A percentile compares a stretch with the other conserved stretches of the same genome.
Conservation (phyloP, 2,329 filamentous ascomycete species). For the Chaetomium globosum region DNA sequence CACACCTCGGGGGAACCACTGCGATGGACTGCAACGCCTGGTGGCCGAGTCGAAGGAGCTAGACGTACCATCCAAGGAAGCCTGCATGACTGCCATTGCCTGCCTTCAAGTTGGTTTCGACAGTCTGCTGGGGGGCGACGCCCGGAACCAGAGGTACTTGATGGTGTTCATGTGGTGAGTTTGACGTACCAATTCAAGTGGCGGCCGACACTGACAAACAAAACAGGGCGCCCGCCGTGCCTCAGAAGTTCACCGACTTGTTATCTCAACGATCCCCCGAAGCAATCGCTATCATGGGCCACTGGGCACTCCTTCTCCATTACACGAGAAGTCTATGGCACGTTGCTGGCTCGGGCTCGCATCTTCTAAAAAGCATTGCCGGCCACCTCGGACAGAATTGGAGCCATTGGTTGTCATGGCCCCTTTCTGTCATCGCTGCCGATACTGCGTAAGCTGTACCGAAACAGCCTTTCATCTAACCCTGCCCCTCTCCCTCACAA, state of each 20-base stretch:
- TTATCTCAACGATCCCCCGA: conserved; percentile 45
- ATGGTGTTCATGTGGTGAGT: conserved; percentile 39
- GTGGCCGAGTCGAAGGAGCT: conserved; percentile 27
- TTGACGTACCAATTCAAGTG: too few species aligned
- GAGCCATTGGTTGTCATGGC: conserved; percentile 33
- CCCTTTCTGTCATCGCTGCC: conserved; percentile 27
- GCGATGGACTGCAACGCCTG: conserved; percentile 27
- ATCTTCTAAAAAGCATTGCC: conserved; percentile 39
- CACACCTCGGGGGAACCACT: conserved; percentile 28
- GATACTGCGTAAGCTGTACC: not conserved
- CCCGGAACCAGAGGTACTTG: conserved; percentile 29
- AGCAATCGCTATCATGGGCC: conserved; percentile 52
- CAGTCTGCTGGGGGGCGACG: conserved; percentile 25
- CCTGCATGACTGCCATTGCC: conserved; percentile 29
- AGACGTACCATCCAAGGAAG: conserved; percentile 21
- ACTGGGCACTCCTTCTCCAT: conserved; percentile 55
- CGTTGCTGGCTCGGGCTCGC: conserved; percentile 39
- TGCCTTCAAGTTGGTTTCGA: conserved; percentile 36
- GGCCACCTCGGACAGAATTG: conserved; percentile 31
- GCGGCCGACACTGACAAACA: conserved; percentile 7
- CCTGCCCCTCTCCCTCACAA: not conserved
- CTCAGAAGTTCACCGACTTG: conserved; percentile 43
- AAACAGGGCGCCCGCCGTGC: conserved; percentile 33
- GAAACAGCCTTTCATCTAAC: not conserved
- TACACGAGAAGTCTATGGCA: conserved; percentile 47